Percentiles rank a stretch among this genome's conserved stretches.
phyloP scores from a whole-genome alignment of 192 early-diverging fungal genomes.

The Podila verticillata region DNA sequence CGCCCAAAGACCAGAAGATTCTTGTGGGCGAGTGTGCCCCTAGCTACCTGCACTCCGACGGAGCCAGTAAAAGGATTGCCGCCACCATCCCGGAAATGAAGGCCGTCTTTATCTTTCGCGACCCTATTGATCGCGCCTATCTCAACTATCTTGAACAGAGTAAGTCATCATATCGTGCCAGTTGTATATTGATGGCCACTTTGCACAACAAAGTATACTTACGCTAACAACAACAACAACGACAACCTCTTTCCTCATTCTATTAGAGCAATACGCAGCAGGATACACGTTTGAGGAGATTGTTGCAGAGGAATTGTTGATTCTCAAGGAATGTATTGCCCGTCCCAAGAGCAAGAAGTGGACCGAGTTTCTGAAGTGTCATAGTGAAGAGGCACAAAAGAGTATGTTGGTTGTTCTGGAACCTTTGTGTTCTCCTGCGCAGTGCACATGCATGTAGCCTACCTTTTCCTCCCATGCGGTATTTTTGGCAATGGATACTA shows the following conservation, averaged over 20 bases:
- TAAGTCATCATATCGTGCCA: not conserved
- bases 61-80: constrained; percentile 55
- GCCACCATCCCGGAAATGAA: constrained; percentile 60
- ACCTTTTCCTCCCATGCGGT: not conserved
- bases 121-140: constrained; percentile 62
- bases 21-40: constrained; percentile 46
- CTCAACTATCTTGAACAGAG: constrained; percentile 57
- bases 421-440: not conserved
- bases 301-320: constrained; percentile 41
- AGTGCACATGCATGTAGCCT: not conserved
- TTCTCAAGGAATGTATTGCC: constrained; percentile 47
- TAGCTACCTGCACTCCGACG: constrained; percentile 45
- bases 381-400: constrained; percentile 39
- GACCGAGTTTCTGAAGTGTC: constrained; percentile 43
- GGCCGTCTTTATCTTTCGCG: constrained; percentile 59
- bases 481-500: not conserved
- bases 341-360: constrained; percentile 46
- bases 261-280: constrained; percentile 49
- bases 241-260: not conserved
- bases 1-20: constrained; percentile 41
- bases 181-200: not conserved
- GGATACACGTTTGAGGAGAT: constrained; percentile 52
- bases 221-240: not conserved
- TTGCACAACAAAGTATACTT: not conserved
- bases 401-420: constrained; percentile 17